A percentile compares a stretch with the other conserved stretches of the same genome.
Evolutionary conservation across 345 rosid genomes (phyloP).

Genomic region (Iberis pinnata): DNA sequence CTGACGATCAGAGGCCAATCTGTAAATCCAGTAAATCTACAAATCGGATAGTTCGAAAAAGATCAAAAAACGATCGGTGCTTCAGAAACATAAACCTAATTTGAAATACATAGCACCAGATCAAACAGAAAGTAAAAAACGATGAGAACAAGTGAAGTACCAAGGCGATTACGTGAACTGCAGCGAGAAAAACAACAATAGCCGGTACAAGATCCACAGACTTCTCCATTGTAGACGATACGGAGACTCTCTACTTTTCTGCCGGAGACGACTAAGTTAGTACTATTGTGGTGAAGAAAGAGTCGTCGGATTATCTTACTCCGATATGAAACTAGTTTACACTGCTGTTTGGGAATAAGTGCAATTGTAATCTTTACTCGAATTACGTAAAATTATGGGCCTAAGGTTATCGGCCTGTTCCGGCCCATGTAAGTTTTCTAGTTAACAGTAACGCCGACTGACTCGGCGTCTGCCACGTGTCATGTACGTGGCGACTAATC

Average conservation of each 20-base stretch:
- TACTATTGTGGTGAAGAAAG: no score
- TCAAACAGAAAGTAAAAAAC: no score
- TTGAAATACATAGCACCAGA: no score
- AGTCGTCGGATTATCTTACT: no score
- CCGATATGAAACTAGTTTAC: no score
- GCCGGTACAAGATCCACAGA: slow-evolving; percentile 54
- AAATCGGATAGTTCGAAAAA: slow-evolving; percentile 5
- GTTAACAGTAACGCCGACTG: slow-evolving; percentile 13
- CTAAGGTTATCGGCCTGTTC: neutral
- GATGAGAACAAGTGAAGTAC: slow-evolving; percentile 25
- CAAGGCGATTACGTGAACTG: slow-evolving; percentile 74
- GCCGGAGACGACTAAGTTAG: no score
- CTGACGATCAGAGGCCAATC: slow-evolving; percentile 65
- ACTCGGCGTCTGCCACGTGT: slow-evolving; percentile 11
- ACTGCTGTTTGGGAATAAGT: slow-evolving; percentile 16
- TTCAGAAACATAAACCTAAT: neutral
- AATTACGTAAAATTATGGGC: neutral
- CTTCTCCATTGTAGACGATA: slow-evolving; percentile 25
- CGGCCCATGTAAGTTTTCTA: neutral
- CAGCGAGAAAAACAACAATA: slow-evolving; percentile 54
- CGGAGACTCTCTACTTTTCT: no score
- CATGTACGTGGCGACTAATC: slow-evolving; percentile 20
- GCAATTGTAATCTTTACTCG: neutral
- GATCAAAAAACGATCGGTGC: neutral
- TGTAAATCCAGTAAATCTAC: slow-evolving; percentile 76